Evolutionary conservation across 225 moss, liverwort and hornwort species (phyloP).

Genomic region (Lunularia cruciata): DNA sequence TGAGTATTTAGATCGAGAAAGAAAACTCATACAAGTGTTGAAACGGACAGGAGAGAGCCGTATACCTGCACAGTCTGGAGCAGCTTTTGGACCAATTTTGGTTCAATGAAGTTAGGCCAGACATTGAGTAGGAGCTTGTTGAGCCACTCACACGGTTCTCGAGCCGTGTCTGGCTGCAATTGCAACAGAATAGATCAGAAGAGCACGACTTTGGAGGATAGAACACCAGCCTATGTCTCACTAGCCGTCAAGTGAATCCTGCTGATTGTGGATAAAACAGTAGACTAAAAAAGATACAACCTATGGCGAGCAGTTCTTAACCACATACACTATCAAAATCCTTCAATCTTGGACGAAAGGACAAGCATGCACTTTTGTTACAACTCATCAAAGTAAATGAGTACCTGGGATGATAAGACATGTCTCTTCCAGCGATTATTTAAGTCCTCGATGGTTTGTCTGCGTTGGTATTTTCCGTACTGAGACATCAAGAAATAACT

Average conservation of each 20-base stretch:
- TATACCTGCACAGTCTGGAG: slow-evolving; percentile 65
- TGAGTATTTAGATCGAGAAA: no score
- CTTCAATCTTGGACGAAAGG: no score
- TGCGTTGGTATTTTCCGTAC: slow-evolving; percentile 83
- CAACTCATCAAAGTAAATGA: background rate
- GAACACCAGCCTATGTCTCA: no score
- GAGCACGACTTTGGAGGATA: no score
- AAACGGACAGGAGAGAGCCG: background rate
- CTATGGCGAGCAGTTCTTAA: background rate
- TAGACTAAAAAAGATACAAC: background rate
- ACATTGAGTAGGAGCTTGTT: slow-evolving; percentile 83
- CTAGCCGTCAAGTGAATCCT: background rate
- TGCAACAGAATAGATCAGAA: background rate
- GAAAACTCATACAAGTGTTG: no score
- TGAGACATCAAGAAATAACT: slow-evolving; percentile 26
- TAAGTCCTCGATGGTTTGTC: slow-evolving; percentile 65
- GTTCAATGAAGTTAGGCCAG: slow-evolving; percentile 94
- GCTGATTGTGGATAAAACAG: background rate
- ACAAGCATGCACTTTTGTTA: background rate
- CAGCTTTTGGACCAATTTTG: slow-evolving; percentile 78
- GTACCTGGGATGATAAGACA: slow-evolving; percentile 70
- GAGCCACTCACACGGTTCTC: slow-evolving; percentile 95
- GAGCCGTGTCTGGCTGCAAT: slow-evolving; percentile 83
- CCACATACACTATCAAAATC: no score
- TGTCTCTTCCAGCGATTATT: slow-evolving; percentile 91